These are phyloP conservation scores for Globisporangium splendens DNA, from an alignment of 352 stramenopile genomes.

Conservation along the genomic window DNA sequence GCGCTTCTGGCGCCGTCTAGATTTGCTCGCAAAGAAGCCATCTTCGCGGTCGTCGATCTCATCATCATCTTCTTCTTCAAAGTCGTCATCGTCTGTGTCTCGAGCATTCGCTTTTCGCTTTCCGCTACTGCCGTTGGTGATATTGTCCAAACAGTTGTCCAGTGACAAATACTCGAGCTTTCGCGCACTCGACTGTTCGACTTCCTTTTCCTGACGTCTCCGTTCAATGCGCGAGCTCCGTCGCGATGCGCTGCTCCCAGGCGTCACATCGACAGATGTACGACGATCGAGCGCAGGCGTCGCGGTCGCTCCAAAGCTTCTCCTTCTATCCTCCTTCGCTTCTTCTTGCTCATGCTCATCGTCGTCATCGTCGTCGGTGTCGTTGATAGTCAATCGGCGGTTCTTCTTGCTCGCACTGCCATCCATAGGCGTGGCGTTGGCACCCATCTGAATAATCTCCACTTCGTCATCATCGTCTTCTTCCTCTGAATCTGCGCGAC, in stretches of 20 bases:
- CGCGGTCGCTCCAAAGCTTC: conserved; percentile 4
- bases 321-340: conserved; percentile 4
- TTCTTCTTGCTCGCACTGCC: conserved; percentile 26
- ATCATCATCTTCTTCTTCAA: conserved; percentile 10
- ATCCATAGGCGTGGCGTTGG: conserved; percentile 15
- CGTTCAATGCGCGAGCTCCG: conserved; percentile 62
- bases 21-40: conserved; percentile 23
- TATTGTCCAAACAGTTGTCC: conserved; percentile 61
- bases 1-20: conserved; percentile 8
- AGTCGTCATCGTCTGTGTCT: conserved; percentile 16
- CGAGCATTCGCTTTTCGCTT: conserved; percentile 15
- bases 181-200: conserved; percentile 23
- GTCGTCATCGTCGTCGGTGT: conserved; percentile 53
- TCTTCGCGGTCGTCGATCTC: conserved; percentile 26
- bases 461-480: conserved; percentile 56
- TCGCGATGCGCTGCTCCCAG: conserved; percentile 25
- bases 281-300: conserved; percentile 3
- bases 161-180: conserved; percentile 63
- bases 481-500: conserved; percentile 1
- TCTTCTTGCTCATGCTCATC: not conserved
- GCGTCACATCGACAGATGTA: not conserved
- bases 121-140: conserved; percentile 3
- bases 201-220: conserved; percentile 48
- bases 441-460: conserved; percentile 38
- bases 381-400: conserved; percentile 37